A percentile compares a stretch with the other conserved stretches of the same genome.
phyloP scores from a whole-genome alignment of 1,284 basidiomycete genomes.

The Cryptococcus sp. region DNA sequence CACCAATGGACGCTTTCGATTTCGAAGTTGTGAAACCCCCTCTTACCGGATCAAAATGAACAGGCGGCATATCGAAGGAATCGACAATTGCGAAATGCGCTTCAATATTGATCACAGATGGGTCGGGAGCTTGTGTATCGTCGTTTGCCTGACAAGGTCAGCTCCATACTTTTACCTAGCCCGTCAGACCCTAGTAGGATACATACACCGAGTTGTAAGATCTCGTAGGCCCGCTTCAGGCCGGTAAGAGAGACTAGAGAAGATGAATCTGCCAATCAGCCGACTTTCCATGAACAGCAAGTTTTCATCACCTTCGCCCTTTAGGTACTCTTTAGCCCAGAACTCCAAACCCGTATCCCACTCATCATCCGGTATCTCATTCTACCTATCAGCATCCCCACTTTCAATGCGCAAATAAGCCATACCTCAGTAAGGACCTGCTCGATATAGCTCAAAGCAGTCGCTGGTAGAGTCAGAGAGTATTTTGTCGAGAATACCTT shows the following conservation, averaged over 20 bases:
- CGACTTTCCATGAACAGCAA: background rate
- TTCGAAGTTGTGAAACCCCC: slow-evolving; percentile 35
- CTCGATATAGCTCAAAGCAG: slow-evolving; percentile 45
- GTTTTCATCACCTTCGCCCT: slow-evolving; percentile 70
- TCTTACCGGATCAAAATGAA: slow-evolving; percentile 80
- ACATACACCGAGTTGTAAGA: slow-evolving; percentile 64
- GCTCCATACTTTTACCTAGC: background rate
- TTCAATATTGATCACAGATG: slow-evolving; percentile 72
- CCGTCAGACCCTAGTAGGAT: no score
- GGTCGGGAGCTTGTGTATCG: slow-evolving; percentile 51
- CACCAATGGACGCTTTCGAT: slow-evolving; percentile 61
- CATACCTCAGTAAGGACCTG: slow-evolving; percentile 41
- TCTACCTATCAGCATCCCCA: slow-evolving; percentile 45
- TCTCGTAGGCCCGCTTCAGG: slow-evolving; percentile 74
- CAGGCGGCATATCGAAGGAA: slow-evolving; percentile 89
- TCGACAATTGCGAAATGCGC: slow-evolving; percentile 79
- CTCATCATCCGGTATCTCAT: slow-evolving; percentile 60
- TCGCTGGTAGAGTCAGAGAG: slow-evolving; percentile 46
- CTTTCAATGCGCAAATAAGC: background rate
- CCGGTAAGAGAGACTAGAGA: slow-evolving; percentile 49
- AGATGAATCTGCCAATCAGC: slow-evolving; percentile 24
- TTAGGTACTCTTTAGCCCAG: slow-evolving; percentile 83
- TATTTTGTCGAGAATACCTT: slow-evolving; percentile 50
- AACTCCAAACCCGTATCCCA: slow-evolving; percentile 65
- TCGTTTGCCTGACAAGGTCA: slow-evolving; percentile 40